These are phyloP conservation scores for Litsea cubeba DNA, from an alignment of 164 flowering plant genomes.

Conservation along the genomic window DNA sequence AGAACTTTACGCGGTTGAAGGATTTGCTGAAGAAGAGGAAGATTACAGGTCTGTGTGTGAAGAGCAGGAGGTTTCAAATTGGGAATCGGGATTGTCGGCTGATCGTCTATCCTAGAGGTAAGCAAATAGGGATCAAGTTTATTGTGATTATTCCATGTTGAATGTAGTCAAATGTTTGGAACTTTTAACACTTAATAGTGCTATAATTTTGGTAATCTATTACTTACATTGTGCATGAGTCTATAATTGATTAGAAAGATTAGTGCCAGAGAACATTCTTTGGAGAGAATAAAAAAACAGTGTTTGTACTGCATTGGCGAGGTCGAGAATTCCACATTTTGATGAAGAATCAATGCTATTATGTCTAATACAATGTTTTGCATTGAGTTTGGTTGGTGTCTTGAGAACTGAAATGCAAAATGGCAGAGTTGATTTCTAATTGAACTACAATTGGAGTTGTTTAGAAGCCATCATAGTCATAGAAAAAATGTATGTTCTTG, in stretches of 20 bases:
- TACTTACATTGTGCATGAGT: too few relatives aligned
- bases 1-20: slow-evolving; percentile 85
- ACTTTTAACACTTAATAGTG: too few relatives aligned
- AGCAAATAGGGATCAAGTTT: background rate
- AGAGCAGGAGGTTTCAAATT: slow-evolving; percentile 96
- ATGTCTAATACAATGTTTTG: background rate
- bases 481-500: background rate
- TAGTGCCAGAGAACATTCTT: too few relatives aligned
- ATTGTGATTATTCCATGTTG: background rate
- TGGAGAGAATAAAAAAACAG: too few relatives aligned
- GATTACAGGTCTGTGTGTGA: slow-evolving; percentile 92
- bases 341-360: background rate
- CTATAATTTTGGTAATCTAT: too few relatives aligned
- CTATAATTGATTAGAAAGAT: too few relatives aligned
- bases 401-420: background rate
- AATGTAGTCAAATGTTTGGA: background rate
- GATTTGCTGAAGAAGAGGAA: slow-evolving; percentile 95
- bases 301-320: too few relatives aligned
- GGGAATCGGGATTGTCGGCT: slow-evolving; percentile 95
- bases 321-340: background rate
- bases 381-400: background rate
- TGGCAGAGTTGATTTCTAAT: background rate
- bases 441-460: background rate
- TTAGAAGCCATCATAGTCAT: background rate
- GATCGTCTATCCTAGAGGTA: slow-evolving; percentile 98